Percentiles rank a stretch among this genome's conserved stretches.
phyloP scores from a whole-genome alignment of 2,329 filamentous ascomycete genomes.

The Atkinsonella hypoxylon region DNA sequence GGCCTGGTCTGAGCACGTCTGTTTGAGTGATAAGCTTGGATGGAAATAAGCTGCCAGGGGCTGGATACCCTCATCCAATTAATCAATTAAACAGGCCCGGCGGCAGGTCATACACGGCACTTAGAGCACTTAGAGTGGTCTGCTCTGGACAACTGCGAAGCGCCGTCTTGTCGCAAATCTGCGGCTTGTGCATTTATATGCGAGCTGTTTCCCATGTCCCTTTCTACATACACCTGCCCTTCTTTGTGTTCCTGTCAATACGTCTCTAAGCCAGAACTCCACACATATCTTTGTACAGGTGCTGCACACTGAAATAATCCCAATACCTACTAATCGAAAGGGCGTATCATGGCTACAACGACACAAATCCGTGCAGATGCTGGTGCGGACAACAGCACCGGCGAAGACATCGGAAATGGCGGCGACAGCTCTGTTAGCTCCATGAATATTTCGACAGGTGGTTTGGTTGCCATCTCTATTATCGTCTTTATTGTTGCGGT shows the following conservation, averaged over 20 bases:
- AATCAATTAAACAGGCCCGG: not conserved
- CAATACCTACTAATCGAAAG: not conserved
- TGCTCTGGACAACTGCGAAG: not conserved
- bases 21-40: constrained; percentile 1
- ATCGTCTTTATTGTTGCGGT: constrained; percentile 56
- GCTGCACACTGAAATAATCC: not conserved
- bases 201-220: not conserved
- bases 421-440: constrained; percentile 41
- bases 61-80: not conserved
- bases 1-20: constrained; percentile 1
- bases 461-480: constrained; percentile 61
- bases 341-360: constrained; percentile 27
- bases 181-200: not conserved
- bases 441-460: constrained; percentile 54
- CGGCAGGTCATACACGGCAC: constrained; percentile 2
- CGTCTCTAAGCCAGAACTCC: not conserved
- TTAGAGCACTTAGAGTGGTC: not conserved
- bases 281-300: not conserved
- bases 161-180: not conserved
- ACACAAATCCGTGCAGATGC: constrained; percentile 19
- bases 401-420: constrained; percentile 51
- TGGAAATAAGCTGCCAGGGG: not conserved
- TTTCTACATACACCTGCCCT: not conserved
- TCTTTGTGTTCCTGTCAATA: not conserved
- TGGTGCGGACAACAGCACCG: constrained; percentile 27